These are phyloP conservation scores for Penicillium italicum DNA, from an alignment of 2,329 filamentous ascomycete genomes.

Conservation along the genomic window DNA sequence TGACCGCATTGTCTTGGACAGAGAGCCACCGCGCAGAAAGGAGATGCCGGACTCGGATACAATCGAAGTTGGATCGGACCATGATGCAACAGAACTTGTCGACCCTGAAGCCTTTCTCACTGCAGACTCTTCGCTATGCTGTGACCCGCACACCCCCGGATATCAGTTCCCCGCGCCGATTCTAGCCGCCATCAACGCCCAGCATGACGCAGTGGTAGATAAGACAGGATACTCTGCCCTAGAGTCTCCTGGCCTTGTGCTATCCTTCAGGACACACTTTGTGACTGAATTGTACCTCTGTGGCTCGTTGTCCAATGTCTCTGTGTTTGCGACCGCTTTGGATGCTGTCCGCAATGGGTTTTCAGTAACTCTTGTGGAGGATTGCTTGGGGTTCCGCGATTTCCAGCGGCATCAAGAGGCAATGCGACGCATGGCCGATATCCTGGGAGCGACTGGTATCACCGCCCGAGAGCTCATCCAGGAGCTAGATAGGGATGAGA, in stretches of 20 bases:
- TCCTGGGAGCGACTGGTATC: slow-evolving; percentile 68
- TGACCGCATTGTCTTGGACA: slow-evolving; percentile 43
- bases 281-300: slow-evolving; percentile 87
- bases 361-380: slow-evolving; percentile 78
- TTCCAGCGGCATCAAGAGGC: slow-evolving; percentile 67
- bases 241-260: slow-evolving; percentile 66
- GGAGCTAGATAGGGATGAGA: slow-evolving; percentile 43
- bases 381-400: slow-evolving; percentile 79
- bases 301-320: slow-evolving; percentile 80
- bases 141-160: slow-evolving; percentile 42
- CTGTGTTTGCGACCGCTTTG: slow-evolving; percentile 84
- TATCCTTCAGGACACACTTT: slow-evolving; percentile 76
- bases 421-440: slow-evolving; percentile 65
- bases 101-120: slow-evolving; percentile 46
- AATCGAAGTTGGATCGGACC: slow-evolving; percentile 21
- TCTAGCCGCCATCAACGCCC: slow-evolving; percentile 48
- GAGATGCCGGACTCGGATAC: slow-evolving; percentile 14
- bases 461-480: slow-evolving; percentile 58
- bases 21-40: slow-evolving; percentile 12
- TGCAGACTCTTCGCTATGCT: slow-evolving; percentile 34
- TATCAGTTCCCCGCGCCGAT: slow-evolving; percentile 51
- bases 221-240: slow-evolving; percentile 91
- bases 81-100: slow-evolving; percentile 23
- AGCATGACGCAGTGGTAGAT: slow-evolving; percentile 52
- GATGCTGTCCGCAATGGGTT: slow-evolving; percentile 87